Base-by-base conservation (phyloP, 345 rosid species). In the Mercurialis annua region DNA sequence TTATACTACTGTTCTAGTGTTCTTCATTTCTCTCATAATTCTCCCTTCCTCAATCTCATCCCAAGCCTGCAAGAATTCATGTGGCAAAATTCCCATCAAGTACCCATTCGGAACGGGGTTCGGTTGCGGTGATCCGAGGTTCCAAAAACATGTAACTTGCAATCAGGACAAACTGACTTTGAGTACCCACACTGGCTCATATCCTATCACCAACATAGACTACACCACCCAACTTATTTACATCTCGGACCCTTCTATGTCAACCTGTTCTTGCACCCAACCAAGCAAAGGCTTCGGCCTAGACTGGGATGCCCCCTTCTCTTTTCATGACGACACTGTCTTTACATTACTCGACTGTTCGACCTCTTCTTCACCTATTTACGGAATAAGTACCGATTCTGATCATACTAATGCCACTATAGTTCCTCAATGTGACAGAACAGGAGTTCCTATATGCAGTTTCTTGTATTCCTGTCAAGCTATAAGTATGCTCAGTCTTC, bases 111-210 rank as follows among this genome's bases (percentile, higher is more conserved):
- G 96, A 51, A 79, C 90, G 6, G 92, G 97, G 69, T 73, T 78
- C 1, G 96, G 93, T 29, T 90, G 97, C n/a, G 97, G 98, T 4
- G 96, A 92, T 72, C 85, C 87, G 6, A 83, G 96, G 34, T 92
- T 88, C 81, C 90, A 87, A n/a, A 78, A 80, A 63, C 83, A 78
- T 63, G 71, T 84, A 47, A 76, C 79, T 2, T 92, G 96, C 68
- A 78, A 80, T 68, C 67, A 78, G 1, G 82, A 87, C 54, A 72
- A 81, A 61, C 83, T 86, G 62, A 80, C 86, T 20, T 76, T 92
- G 12, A 83, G 84, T 47, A 88, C 97, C 10, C 97, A 88, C 83
- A 84, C 96, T 0, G 98, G 98, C 6, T 68, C 75, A 76, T 92
- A 92, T 74, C 86, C 89, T 8, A 62, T 92, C 69, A 88, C 83